Evolutionary conservation across 257 asterid species (phyloP).

Genomic region (Nyctanthes arbortristis): DNA sequence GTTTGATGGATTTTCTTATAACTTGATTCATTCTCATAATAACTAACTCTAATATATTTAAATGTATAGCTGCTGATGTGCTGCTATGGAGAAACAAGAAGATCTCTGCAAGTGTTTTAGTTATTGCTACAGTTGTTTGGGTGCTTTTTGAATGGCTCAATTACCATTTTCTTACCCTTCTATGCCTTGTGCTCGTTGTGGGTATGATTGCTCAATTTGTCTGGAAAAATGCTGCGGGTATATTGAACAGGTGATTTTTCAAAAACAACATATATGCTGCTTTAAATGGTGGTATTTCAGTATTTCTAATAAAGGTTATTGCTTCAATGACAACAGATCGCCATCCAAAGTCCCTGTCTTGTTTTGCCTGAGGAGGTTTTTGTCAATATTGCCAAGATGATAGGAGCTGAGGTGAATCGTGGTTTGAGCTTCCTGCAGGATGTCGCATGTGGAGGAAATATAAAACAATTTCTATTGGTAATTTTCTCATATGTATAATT

Average conservation of each 20-base stretch:
- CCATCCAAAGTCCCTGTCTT: conserved; percentile 55
- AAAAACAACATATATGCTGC: not conserved
- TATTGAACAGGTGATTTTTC: conserved; percentile 41
- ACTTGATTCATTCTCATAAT: not conserved
- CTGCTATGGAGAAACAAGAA: conserved; percentile 89
- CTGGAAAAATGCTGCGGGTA: conserved; percentile 64
- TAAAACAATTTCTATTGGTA: conserved; percentile 69
- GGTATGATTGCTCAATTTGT: conserved; percentile 63
- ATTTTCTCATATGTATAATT: not conserved
- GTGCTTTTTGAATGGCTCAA: conserved; percentile 87
- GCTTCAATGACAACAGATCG: conserved; percentile 37
- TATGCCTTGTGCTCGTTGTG: conserved; percentile 53
- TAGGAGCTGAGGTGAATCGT: conserved; percentile 60
- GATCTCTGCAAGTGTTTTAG: conserved; percentile 64
- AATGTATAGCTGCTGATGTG: conserved; percentile 74
- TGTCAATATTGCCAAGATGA: conserved; percentile 49
- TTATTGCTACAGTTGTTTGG: conserved; percentile 74
- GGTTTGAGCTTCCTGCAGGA: conserved; percentile 59
- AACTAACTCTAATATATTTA: not conserved
- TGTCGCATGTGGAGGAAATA: conserved; percentile 58
- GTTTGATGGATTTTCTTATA: not conserved
- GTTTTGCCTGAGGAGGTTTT: conserved; percentile 58
- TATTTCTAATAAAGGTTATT: conserved; percentile 2
- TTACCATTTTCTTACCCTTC: conserved; percentile 69
- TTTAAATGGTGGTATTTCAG: conserved; percentile 15